Conservation (phyloP, 2,329 filamentous ascomycete genomes). For the Lachnellula willkommii region DNA sequence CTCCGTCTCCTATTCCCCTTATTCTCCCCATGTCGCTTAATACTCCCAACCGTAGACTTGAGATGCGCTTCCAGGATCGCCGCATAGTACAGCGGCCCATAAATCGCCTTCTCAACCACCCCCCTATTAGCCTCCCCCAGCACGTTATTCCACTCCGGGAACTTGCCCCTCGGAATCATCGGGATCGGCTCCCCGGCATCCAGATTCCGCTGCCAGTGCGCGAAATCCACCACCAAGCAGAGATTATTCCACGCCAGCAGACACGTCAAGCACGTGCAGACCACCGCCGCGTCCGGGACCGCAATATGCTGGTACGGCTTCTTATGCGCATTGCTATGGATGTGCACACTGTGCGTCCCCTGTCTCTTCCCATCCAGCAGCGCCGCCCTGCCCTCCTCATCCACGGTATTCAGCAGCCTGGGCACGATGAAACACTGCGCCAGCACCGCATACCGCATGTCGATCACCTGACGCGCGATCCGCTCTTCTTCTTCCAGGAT, state of each 20-base stretch:
- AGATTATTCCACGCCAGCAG: slow-evolving; percentile 53
- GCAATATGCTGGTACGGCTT: slow-evolving; percentile 49
- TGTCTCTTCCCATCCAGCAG: slow-evolving; percentile 40
- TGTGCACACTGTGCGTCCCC: slow-evolving; percentile 39
- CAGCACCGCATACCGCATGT: slow-evolving; percentile 45
- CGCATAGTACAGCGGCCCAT: slow-evolving; percentile 46
- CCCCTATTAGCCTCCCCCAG: slow-evolving; percentile 40
- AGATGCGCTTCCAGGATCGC: slow-evolving; percentile 45
- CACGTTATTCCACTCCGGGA: slow-evolving; percentile 45
- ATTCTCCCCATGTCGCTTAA: slow-evolving; percentile 43
- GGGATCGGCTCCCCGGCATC: slow-evolving; percentile 48
- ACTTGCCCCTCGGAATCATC: slow-evolving; percentile 43
- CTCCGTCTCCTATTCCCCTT: slow-evolving; percentile 42
- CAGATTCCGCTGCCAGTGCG: slow-evolving; percentile 49
- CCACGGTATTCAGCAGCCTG: slow-evolving; percentile 38
- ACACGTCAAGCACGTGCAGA: slow-evolving; percentile 55
- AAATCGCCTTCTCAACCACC: slow-evolving; percentile 42
- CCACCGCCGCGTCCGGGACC: slow-evolving; percentile 38
- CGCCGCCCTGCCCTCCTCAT: slow-evolving; percentile 32
- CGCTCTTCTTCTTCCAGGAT: slow-evolving; percentile 39
- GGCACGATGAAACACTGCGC: slow-evolving; percentile 48
- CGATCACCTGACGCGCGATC: slow-evolving; percentile 41
- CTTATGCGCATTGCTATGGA: slow-evolving; percentile 19
- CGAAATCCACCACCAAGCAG: slow-evolving; percentile 49
- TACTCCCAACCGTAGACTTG: slow-evolving; percentile 40